Evolutionary conservation across 2,329 filamentous ascomycete species (phyloP), one percentile per base, ranked within the genome.

Genomic region (Cordyceps pruinosa): DNA sequence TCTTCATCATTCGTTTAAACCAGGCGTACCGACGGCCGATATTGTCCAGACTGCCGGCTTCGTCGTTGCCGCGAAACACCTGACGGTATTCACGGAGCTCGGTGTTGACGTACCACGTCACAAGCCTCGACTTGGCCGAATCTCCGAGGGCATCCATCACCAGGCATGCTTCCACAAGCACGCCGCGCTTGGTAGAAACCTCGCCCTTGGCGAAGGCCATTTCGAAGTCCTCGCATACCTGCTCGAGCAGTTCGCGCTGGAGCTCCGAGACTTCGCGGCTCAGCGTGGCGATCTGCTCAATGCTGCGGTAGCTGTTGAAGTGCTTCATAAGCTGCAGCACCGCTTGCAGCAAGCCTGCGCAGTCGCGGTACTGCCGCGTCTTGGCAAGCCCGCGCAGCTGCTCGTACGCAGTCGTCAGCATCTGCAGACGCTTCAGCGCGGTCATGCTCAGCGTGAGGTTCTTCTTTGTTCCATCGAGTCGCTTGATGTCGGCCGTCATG

Each of bases 171-270:
- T 99, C 94, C 35, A 87, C 79, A 57, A 99, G 79, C 69, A 87
- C 86, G 15, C 78, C 81, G 63, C 83, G 85, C 63, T 85, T 86
- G 58, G 83, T 77, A 3, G 78, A 77, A 15, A 96, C 85, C 72
- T 97, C 93, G 23, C 85, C 86, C 72, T 93, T 96, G 21, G 92
- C 87, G 72, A 97, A 99, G 0, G 89, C 88, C 58, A 97, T 82
- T 76, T 99, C 94, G 69, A 99, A 99, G 72, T 99, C 94, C 73
- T 97, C 94, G 70, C 94, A 99, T n/a, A 99, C 88, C 73, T 99
- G 94, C 75, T 99, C 94, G 58, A 97, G 76, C 58, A 99, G 75
- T 70, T 97, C 92, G 59, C 92, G 80, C 74, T 99, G 94, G 61
- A 99, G 79, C 65, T 97, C 94, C 6, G 91, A 88, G 35, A 99